A percentile compares a stretch with the other conserved stretches of the same genome.
phyloP scores from a whole-genome alignment of 1,284 basidiomycete genomes.

The Neolentinus lepideus region DNA sequence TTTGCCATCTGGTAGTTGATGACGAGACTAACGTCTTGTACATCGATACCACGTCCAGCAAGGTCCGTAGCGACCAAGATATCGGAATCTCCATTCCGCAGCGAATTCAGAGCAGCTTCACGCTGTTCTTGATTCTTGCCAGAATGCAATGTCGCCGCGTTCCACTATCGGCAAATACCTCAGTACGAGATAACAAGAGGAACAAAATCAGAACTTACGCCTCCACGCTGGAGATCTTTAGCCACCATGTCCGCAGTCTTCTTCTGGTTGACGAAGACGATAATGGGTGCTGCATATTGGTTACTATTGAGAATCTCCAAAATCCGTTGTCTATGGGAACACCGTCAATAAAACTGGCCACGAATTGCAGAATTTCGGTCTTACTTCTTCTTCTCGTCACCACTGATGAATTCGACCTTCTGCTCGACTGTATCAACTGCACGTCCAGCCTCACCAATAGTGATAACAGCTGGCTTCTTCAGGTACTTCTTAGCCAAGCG shows the following conservation, averaged over 20 bases:
- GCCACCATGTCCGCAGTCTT: constrained; percentile 97
- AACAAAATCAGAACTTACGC: constrained; percentile 38
- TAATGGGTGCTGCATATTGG: constrained; percentile 84
- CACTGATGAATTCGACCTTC: constrained; percentile 86
- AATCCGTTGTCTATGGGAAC: constrained; percentile 56
- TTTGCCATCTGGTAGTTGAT: constrained; percentile 98
- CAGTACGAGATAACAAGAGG: constrained; percentile 9
- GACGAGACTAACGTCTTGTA: constrained; percentile 92
- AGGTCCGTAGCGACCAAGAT: constrained; percentile 96
- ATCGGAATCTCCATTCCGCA: constrained; percentile 80
- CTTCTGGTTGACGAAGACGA: constrained; percentile 99
- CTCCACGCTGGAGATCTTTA: constrained; percentile 82
- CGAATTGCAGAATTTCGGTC: constrained; percentile 18
- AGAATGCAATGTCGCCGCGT: constrained; percentile 86
- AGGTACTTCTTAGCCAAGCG: constrained; percentile 92
- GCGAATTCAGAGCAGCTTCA: constrained; percentile 82
- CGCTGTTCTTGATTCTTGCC: constrained; percentile 97
- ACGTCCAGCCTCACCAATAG: constrained; percentile 95
- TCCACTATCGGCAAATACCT: constrained; percentile 49
- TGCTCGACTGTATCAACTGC: constrained; percentile 99
- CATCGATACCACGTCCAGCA: constrained; percentile 97
- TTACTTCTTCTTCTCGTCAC: constrained; percentile 93
- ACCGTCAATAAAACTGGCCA: constrained; percentile 8
- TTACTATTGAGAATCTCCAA: constrained; percentile 88
- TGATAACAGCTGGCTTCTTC: constrained; percentile 88